Evolutionary conservation across 2,329 filamentous ascomycete genomes (phyloP).

Genomic region (Pestalotiopsis sp.): DNA sequence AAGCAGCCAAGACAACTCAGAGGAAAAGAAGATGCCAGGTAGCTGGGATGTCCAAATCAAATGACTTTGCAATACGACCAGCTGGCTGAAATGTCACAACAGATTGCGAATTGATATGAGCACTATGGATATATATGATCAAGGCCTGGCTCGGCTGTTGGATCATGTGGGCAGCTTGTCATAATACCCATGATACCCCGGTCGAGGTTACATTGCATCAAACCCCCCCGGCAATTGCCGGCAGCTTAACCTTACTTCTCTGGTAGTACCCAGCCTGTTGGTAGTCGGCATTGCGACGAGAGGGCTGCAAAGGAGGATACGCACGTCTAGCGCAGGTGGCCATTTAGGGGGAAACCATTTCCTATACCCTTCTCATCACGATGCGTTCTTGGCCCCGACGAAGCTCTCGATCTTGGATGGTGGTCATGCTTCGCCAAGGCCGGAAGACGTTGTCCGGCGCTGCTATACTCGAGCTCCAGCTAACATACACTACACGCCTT

Average conservation of each 20-base stretch:
- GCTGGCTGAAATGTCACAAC: background rate
- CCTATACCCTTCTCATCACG: background rate
- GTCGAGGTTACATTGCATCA: background rate
- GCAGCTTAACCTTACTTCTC: background rate
- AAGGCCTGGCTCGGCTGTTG: background rate
- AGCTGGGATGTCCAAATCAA: background rate
- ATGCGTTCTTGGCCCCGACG: background rate
- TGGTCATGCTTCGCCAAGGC: background rate
- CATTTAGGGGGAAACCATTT: background rate
- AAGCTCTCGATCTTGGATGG: background rate
- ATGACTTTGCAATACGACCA: background rate
- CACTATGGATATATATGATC: background rate
- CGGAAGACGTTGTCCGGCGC: background rate
- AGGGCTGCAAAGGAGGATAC: background rate
- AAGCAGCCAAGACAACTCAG: background rate
- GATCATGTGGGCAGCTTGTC: background rate
- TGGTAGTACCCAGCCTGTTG: background rate
- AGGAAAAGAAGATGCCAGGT: background rate
- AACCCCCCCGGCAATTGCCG: background rate
- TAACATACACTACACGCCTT: too few relatives aligned
- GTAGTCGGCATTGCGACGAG: background rate
- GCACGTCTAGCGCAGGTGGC: background rate
- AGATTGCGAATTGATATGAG: background rate
- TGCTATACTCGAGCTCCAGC: background rate
- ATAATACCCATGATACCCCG: background rate